phyloP scores from a whole-genome alignment of 768 basidiomycete species.

The Termitomyces sp. region DNA sequence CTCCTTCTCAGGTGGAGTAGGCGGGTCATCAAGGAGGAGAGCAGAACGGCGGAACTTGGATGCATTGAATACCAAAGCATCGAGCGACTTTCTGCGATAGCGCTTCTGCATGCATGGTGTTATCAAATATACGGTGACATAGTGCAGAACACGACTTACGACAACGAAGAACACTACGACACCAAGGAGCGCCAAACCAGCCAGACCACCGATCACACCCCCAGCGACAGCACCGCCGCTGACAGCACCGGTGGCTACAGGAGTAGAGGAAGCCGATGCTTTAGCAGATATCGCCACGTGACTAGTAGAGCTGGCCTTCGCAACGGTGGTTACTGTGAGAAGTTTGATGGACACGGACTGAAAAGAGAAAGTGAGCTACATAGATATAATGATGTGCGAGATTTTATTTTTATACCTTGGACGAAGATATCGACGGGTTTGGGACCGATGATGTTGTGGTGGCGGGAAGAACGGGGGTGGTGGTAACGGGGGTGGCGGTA shows the following conservation, averaged over 20 bases:
- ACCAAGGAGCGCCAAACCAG: conserved; percentile 19
- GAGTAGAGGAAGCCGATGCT: not conserved
- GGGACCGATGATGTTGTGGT: not conserved
- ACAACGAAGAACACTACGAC: conserved; percentile 26
- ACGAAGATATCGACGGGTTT: not conserved
- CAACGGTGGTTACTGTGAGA: not conserved
- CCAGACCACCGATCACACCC: conserved; percentile 23
- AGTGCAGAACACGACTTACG: conserved; percentile 12
- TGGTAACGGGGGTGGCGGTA: not conserved
- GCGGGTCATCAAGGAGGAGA: conserved; percentile 33
- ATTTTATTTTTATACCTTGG: not conserved
- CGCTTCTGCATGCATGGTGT: conserved; percentile 28
- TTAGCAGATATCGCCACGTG: not conserved
- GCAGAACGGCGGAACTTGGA: conserved; percentile 53
- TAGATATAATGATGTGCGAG: not conserved
- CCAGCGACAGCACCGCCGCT: conserved; percentile 27
- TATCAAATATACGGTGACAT: not conserved
- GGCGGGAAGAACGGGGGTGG: not conserved
- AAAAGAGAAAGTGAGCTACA: not conserved
- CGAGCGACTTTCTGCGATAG: conserved; percentile 30
- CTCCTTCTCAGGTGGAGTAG: conserved; percentile 19
- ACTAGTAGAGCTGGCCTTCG: not conserved
- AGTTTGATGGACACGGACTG: not conserved
- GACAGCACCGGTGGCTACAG: conserved; percentile 8
- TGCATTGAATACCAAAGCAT: conserved; percentile 44